Percentiles rank a stretch among this genome's conserved stretches.
Evolutionary conservation across 192 early-diverging fungal species (phyloP).

Genomic region (Entomortierella chlamydospora): DNA sequence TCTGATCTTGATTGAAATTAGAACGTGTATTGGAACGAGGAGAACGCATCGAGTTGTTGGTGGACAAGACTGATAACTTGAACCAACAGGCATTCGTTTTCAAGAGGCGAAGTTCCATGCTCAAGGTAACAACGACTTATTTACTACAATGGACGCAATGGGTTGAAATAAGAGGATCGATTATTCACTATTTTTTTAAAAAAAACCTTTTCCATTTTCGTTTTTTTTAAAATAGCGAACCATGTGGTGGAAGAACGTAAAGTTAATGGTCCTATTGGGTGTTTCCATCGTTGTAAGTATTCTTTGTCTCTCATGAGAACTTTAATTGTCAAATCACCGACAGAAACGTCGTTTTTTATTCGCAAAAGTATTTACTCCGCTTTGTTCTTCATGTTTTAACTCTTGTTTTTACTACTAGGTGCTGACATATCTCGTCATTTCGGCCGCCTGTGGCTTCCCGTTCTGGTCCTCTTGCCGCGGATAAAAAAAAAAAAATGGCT

Average conservation of each 20-base stretch:
- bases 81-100: slow-evolving; percentile 92
- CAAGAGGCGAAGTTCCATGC: slow-evolving; percentile 83
- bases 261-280: slow-evolving; percentile 77
- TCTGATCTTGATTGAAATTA: too few species aligned
- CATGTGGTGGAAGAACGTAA: slow-evolving; percentile 97
- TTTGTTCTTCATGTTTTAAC: neutral
- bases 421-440: slow-evolving; percentile 79
- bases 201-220: neutral
- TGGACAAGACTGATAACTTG: slow-evolving; percentile 90
- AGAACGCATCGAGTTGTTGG: slow-evolving; percentile 88
- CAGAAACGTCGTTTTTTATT: too few species aligned
- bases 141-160: too few species aligned
- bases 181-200: neutral
- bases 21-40: slow-evolving; percentile 90
- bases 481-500: neutral
- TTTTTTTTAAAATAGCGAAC: too few species aligned
- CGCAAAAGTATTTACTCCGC: neutral
- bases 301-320: neutral
- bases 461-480: slow-evolving; percentile 36
- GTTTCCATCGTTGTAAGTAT: slow-evolving; percentile 65
- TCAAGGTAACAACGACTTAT: slow-evolving; percentile 61
- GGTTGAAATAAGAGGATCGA: neutral
- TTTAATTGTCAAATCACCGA: too few species aligned
- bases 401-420: slow-evolving; percentile 53
- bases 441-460: slow-evolving; percentile 85